These are phyloP conservation scores for Penicillium lagena DNA, from an alignment of 495 filamentous ascomycete genomes.

Conservation along the genomic window DNA sequence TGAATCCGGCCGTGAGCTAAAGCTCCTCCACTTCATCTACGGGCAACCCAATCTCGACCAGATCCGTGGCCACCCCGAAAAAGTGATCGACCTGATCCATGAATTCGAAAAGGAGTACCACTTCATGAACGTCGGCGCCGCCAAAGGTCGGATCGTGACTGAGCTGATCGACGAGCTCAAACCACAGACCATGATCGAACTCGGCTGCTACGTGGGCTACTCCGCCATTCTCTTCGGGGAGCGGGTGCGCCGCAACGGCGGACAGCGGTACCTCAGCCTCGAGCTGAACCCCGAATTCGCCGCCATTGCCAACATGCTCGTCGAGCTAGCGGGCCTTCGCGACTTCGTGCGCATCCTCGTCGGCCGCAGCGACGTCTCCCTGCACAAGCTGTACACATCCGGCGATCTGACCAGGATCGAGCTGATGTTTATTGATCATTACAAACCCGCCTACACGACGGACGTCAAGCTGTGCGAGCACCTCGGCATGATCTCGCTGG, in stretches of 20 bases:
- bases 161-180: conserved; percentile 57
- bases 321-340: conserved; percentile 61
- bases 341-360: conserved; percentile 62
- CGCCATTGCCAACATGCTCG: conserved; percentile 52
- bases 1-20: conserved; percentile 66
- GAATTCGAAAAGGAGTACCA: conserved; percentile 58
- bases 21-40: conserved; percentile 65
- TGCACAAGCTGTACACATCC: conserved; percentile 45
- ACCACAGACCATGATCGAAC: conserved; percentile 66
- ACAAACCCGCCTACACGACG: conserved; percentile 61
- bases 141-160: conserved; percentile 63
- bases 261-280: conserved; percentile 57
- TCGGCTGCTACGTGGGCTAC: conserved; percentile 80
- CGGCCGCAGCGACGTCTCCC: conserved; percentile 54
- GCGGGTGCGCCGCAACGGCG: conserved; percentile 51
- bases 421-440: conserved; percentile 69
- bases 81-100: conserved; percentile 64
- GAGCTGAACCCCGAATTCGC: conserved; percentile 65
- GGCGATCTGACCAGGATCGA: conserved; percentile 54
- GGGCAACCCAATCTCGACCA: conserved; percentile 47
- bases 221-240: conserved; percentile 66
- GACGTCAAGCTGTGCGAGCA: conserved; percentile 71
- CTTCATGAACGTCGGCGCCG: conserved; percentile 72
- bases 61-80: conserved; percentile 56
- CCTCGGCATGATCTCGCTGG: conserved; percentile 51